A percentile compares a stretch with the other conserved stretches of the same genome.
These are phyloP conservation scores for Pseudogymnoascus sp. DNA, from an alignment of 2,329 filamentous ascomycete genomes.

Conservation along the genomic window DNA sequence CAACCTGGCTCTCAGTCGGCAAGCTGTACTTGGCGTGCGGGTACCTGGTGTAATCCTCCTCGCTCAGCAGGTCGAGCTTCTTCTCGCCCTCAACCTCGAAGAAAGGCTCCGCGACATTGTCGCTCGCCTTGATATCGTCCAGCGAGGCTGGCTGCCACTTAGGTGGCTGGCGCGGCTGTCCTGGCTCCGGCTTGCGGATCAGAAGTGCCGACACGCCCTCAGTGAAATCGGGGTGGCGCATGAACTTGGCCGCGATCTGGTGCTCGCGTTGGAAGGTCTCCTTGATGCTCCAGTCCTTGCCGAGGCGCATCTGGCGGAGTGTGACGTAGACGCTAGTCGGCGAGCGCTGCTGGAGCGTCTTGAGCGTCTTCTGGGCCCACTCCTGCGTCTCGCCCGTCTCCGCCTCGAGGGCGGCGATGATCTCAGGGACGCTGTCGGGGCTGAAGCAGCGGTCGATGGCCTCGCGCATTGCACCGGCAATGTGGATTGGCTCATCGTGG, in stretches of 20 bases:
- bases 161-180: slow-evolving; percentile 42
- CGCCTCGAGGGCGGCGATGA: slow-evolving; percentile 49
- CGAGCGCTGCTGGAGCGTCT: slow-evolving; percentile 68
- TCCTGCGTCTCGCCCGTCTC: slow-evolving; percentile 41
- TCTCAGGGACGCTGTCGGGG: slow-evolving; percentile 58
- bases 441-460: slow-evolving; percentile 81
- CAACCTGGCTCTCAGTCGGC: slow-evolving; percentile 60
- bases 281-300: slow-evolving; percentile 67
- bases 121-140: slow-evolving; percentile 50
- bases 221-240: slow-evolving; percentile 83
- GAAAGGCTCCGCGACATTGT: slow-evolving; percentile 57
- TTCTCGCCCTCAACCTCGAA: slow-evolving; percentile 46
- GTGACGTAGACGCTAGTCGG: slow-evolving; percentile 83
- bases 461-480: slow-evolving; percentile 63
- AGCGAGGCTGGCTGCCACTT: slow-evolving; percentile 71
- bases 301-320: slow-evolving; percentile 72
- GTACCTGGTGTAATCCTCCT: slow-evolving; percentile 61
- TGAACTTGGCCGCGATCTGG: slow-evolving; percentile 77
- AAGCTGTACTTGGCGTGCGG: slow-evolving; percentile 59
- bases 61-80: slow-evolving; percentile 53
- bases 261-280: slow-evolving; percentile 83
- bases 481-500: slow-evolving; percentile 57
- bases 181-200: slow-evolving; percentile 55
- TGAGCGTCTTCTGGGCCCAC: slow-evolving; percentile 74
- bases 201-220: slow-evolving; percentile 83